A percentile compares a stretch with the other conserved stretches of the same genome.
Conservation (phyloP, 2,329 filamentous ascomycete species). For the Zasmidium angulare region DNA sequence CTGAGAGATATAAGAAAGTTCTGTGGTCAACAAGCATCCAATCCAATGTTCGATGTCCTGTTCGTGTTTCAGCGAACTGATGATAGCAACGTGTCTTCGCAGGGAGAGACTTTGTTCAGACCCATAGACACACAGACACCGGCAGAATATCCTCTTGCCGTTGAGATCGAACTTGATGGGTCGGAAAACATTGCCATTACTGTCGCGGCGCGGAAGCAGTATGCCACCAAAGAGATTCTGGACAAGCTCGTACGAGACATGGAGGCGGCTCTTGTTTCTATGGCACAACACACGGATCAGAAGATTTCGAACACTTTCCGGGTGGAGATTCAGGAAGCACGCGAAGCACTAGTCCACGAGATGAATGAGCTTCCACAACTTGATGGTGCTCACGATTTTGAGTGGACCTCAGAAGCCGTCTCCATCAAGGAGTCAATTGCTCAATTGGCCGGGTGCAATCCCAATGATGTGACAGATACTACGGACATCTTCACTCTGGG, state of each 20-base stretch:
- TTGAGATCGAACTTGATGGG: constrained; percentile 64
- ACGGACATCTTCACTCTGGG: constrained; percentile 78
- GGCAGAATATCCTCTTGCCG: constrained; percentile 72
- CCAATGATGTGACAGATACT: constrained; percentile 53
- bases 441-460: constrained; percentile 56
- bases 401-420: constrained; percentile 59
- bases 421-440: constrained; percentile 64
- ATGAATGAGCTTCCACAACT: constrained; percentile 6
- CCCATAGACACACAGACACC: constrained; percentile 48
- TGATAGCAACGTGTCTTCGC: background rate
- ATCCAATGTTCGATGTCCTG: constrained; percentile 72
- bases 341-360: background rate
- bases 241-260: constrained; percentile 13
- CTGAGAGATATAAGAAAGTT: constrained; percentile 80
- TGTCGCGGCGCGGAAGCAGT: constrained; percentile 57
- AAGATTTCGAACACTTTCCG: constrained; percentile 13
- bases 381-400: constrained; percentile 44
- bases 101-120: constrained; percentile 49
- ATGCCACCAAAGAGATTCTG: constrained; percentile 37
- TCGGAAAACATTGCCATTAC: constrained; percentile 55
- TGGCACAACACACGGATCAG: constrained; percentile 8
- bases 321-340: constrained; percentile 4
- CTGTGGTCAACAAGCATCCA: constrained; percentile 57
- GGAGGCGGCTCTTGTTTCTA: constrained; percentile 13
- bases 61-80: constrained; percentile 71